Percentiles rank a stretch among this genome's conserved stretches.
These are phyloP conservation scores for Schizothecium vesticola DNA, from an alignment of 495 filamentous ascomycete species.

Conservation along the genomic window DNA sequence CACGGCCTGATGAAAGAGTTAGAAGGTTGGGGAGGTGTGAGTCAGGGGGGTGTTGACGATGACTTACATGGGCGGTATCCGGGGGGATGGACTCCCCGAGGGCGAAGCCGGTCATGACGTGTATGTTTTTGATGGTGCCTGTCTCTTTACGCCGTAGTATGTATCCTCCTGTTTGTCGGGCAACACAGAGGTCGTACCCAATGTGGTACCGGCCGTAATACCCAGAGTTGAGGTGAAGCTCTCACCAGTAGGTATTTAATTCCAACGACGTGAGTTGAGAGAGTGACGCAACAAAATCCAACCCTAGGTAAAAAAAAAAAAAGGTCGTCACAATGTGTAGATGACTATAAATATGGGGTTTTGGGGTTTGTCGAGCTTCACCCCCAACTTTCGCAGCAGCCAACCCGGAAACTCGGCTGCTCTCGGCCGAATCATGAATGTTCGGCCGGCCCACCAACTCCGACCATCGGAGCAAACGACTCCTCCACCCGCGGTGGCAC, in stretches of 20 bases:
- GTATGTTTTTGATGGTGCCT: not conserved
- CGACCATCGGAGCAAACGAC: slow-evolving; percentile 15
- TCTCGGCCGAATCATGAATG: not conserved
- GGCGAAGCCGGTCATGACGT: slow-evolving; percentile 35
- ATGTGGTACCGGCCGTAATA: not conserved
- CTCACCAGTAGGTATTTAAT: not conserved
- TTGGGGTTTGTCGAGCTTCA: not conserved
- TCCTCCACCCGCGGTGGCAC: not conserved
- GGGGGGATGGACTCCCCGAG: slow-evolving; percentile 56
- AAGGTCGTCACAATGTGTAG: not conserved
- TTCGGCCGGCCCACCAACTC: not conserved
- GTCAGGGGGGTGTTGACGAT: not conserved
- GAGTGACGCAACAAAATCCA: not conserved
- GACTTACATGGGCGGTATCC: slow-evolving; percentile 56
- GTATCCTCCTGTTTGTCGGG: not conserved
- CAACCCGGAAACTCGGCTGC: not conserved
- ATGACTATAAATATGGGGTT: not conserved
- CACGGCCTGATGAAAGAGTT: slow-evolving; percentile 61
- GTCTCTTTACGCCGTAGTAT: not conserved
- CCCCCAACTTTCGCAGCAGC: not conserved
- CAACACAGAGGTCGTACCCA: not conserved
- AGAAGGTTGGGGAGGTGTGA: not conserved
- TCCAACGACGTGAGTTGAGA: not conserved
- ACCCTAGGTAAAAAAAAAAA: too few species aligned
- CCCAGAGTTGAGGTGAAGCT: not conserved